Percentiles rank a stretch among this genome's conserved stretches.
Evolutionary conservation across 2,329 filamentous ascomycete species (phyloP).

Genomic region (Dendryphion nanum): DNA sequence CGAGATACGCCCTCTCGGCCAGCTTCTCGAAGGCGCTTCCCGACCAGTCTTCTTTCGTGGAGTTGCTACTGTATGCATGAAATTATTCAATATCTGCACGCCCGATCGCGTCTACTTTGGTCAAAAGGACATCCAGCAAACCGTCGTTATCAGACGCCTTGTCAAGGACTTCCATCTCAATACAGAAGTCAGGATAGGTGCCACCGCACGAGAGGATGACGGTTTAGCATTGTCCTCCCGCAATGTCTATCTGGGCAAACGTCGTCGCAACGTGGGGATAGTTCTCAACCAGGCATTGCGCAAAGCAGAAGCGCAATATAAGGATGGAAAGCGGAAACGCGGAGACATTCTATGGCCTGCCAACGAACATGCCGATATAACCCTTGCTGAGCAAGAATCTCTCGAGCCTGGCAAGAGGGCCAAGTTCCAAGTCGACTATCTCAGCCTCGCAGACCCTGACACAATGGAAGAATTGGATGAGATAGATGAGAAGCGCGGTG

Average conservation of each 20-base stretch:
- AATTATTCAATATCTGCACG: slow-evolving; percentile 79
- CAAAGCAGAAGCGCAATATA: slow-evolving; percentile 68
- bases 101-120: slow-evolving; percentile 87
- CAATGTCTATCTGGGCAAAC: slow-evolving; percentile 84
- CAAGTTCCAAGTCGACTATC: slow-evolving; percentile 82
- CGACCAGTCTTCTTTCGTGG: slow-evolving; percentile 95
- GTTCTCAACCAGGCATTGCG: slow-evolving; percentile 69
- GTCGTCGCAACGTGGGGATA: slow-evolving; percentile 69
- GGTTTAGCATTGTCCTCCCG: slow-evolving; percentile 88
- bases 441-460: slow-evolving; percentile 84
- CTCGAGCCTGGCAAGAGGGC: slow-evolving; percentile 62
- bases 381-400: slow-evolving; percentile 61
- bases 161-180: slow-evolving; percentile 84
- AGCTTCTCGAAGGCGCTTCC: slow-evolving; percentile 78
- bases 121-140: slow-evolving; percentile 97
- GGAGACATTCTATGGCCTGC: slow-evolving; percentile 72
- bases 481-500: slow-evolving; percentile 70
- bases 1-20: slow-evolving; percentile 80
- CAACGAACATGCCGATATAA: slow-evolving; percentile 55
- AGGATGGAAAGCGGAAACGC: slow-evolving; percentile 53
- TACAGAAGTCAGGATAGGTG: slow-evolving; percentile 69
- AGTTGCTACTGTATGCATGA: slow-evolving; percentile 95
- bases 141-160: slow-evolving; percentile 82
- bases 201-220: slow-evolving; percentile 74
- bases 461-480: slow-evolving; percentile 74